Percentiles rank a stretch among this genome's conserved stretches.
phyloP scores from a whole-genome alignment of 129 eudicot species.

The Deinandra increscens region DNA sequence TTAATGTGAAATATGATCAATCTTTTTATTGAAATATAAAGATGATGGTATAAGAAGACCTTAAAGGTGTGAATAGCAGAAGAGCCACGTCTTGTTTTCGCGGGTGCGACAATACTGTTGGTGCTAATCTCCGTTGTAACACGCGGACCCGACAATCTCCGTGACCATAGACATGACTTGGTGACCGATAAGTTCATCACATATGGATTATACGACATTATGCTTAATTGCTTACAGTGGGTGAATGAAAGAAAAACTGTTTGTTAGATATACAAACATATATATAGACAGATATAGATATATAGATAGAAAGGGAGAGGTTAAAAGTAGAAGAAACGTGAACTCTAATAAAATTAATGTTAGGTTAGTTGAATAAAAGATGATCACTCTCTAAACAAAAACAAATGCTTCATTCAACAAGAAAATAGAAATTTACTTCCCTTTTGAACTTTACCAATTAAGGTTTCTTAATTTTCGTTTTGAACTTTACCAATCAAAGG shows the following conservation, averaged over 20 bases:
- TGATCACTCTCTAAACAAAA: no score
- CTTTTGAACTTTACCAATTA: no score
- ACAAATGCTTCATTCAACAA: no score
- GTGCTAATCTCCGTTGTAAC: neutral
- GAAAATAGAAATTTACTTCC: no score
- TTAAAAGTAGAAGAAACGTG: no score
- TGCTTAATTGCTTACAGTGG: neutral
- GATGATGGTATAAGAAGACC: slow-evolving; percentile 2
- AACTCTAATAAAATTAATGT: no score
- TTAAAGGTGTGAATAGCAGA: slow-evolving; percentile 19
- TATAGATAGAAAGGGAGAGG: no score
- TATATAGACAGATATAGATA: no score
- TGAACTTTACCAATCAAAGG: no score
- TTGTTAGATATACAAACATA: neutral
- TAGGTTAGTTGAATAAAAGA: no score
- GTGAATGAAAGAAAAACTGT: neutral
- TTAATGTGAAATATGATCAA: no score
- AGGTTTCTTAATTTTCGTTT: no score
- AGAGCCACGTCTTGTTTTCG: neutral
- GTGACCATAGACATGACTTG: slow-evolving; percentile 4
- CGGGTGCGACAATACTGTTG: neutral
- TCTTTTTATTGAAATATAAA: neutral
- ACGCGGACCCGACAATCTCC: neutral
- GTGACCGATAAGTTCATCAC: neutral
- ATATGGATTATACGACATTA: neutral